Evolutionary conservation across 192 early-diverging fungal species (phyloP), one percentile per base, ranked within the genome.

Genomic region (Coemansia asiatica): DNA sequence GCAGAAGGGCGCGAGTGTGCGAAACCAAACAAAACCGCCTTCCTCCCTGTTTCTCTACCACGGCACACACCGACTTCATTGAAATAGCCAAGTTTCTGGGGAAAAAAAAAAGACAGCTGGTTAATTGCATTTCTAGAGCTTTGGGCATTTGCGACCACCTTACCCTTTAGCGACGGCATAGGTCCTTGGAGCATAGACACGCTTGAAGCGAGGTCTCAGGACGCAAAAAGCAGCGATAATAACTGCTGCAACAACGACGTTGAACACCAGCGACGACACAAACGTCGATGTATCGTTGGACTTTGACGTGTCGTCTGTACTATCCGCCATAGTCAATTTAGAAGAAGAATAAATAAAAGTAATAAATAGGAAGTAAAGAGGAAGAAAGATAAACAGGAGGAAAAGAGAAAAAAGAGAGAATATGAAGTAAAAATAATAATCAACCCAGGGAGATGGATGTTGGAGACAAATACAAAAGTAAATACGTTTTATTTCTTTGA

Each of bases 181-280:
- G 23, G 87, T 87, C 38, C 90, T 72, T 9, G 92, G 91, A 46
- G 87, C 84, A 55, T 93, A 96, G 25, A 91, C 87, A 31, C 85
- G 84, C 44, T 84, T 87, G 55, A 87, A 84, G 38, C 81, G 83
- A 15, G 85, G 84, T 13, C 94, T 79, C 46, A 92, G 77, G 25
- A 94, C 56, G 63, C 77, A 83, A 68, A 94, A 94, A 9, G 75
- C 79, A n/a, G 85, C 44, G 66, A 89, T 82, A 36, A 91, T 66
- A 2, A 29, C 84, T 2, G 80, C 48, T 19, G 83, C 86, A 18
- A 94, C 48, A 5, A 71, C 81, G 4, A 79, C 66, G 74, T 94
- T 94, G 71, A 94, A 91, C 29, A 85, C 63, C 16, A 94, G 55
- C 16, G 94, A 84, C 21, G 91, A 89, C 2, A 83, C 72, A 65